Evolutionary conservation across 495 filamentous ascomycete species (phyloP), one percentile per base, ranked within the genome.

Genomic region (Glonium stellatum): DNA sequence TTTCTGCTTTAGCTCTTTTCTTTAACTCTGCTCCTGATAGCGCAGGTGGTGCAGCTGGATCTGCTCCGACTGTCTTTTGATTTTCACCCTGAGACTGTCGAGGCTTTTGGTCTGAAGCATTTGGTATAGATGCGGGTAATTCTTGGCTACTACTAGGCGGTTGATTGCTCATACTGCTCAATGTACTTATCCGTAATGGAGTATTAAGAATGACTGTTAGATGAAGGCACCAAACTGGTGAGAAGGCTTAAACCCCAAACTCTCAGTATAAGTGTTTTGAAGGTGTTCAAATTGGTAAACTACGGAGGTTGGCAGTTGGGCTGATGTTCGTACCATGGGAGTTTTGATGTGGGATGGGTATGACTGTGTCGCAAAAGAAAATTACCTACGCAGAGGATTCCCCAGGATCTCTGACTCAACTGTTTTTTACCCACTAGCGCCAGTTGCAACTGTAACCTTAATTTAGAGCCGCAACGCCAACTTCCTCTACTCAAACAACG

Each of bases 1-100:
- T 73, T 62, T 68, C 67, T 41, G 69, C 72, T 61, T 72, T 69
- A 54, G 70, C 75, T 65, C 72, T 79, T 67, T 71, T 72, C 59
- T 72, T 72, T 57, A 72, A 49, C 52, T 72, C 70, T n/a, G 70
- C 70, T 19, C 67, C 64, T 13, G 65, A 62, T 10, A 72, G 54
- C 18, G 44, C 13, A 22, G 44, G 50, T 5, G 21, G 21, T 53
- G 18, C 50, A 10, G 50, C n/a, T 25, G 50, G 19, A 10, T 27
- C 50, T 12, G 21, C 11, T 27, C 22, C 44, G 15, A 15, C 44
- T 1, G 44, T 48, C 48, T 44, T 44, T 11, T 44, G 39, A 18
- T 44, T 44, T 18, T 44, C 27, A 34, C 48, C 48, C 21, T 52
- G 48, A 4, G 21, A 13, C 48, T 52, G 48, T 18, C 21, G 48